phyloP scores from a whole-genome alignment of 2,329 filamentous ascomycete species.

The Mariannaea sp. region DNA sequence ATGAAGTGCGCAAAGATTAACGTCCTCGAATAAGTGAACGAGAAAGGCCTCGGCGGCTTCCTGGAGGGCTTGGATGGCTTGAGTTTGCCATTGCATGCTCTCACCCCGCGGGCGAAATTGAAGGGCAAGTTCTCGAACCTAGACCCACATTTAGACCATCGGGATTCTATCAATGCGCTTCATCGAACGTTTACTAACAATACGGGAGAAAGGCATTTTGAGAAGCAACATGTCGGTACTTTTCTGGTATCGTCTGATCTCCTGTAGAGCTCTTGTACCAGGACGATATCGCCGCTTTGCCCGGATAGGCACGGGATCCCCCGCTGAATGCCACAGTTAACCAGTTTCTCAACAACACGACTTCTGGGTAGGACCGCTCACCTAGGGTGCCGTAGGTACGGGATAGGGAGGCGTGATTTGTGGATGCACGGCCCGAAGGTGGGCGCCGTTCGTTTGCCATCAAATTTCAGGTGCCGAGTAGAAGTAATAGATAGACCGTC shows the following conservation, averaged over 20 bases:
- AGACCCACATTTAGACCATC: slow-evolving; percentile 12
- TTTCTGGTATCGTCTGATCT: slow-evolving; percentile 90
- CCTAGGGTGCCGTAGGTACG: background rate
- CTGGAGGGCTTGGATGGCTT: slow-evolving; percentile 89
- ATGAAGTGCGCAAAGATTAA: slow-evolving; percentile 92
- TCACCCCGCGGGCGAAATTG: slow-evolving; percentile 64
- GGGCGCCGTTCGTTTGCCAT: too few species aligned
- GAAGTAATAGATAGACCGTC: too few species aligned
- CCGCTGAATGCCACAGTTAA: too few species aligned
- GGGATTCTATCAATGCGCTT: background rate
- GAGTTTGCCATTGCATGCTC: slow-evolving; percentile 91
- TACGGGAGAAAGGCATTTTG: slow-evolving; percentile 78
- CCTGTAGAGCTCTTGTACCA: slow-evolving; percentile 84
- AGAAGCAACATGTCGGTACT: slow-evolving; percentile 84
- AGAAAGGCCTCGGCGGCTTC: slow-evolving; percentile 96
- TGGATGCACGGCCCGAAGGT: too few species aligned
- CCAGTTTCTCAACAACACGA: too few species aligned
- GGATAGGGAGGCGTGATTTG: background rate
- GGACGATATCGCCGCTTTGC: slow-evolving; percentile 70
- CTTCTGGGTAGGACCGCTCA: background rate
- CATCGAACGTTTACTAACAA: slow-evolving; percentile 53
- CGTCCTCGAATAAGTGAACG: slow-evolving; percentile 83
- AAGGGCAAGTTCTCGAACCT: slow-evolving; percentile 70
- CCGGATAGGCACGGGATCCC: slow-evolving; percentile 70
- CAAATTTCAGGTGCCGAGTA: too few species aligned